Evolutionary conservation across 371 early-diverging fungal genomes (phyloP).

Genomic region (Conidiobolus incongruus): DNA sequence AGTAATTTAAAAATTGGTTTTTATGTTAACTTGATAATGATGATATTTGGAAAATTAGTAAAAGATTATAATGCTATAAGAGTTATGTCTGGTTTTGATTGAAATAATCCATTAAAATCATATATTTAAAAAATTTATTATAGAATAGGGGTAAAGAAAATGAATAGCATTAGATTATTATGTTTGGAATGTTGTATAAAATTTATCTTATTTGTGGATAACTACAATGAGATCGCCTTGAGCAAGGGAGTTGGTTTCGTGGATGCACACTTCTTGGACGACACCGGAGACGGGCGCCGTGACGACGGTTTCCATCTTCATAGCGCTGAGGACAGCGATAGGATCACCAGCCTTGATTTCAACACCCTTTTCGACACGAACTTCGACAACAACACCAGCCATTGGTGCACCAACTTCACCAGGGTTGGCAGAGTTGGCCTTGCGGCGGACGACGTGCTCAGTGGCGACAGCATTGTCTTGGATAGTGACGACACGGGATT

Average conservation of each 20-base stretch:
- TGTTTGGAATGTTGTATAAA: too few species aligned
- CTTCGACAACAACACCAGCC: constrained; percentile 82
- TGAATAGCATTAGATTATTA: too few species aligned
- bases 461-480: constrained; percentile 25
- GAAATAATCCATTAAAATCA: too few species aligned
- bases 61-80: too few species aligned
- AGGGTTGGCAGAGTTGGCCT: constrained; percentile 49
- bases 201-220: too few species aligned
- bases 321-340: constrained; percentile 71
- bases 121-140: too few species aligned
- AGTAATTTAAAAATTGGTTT: too few species aligned
- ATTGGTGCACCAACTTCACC: constrained; percentile 88
- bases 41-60: too few species aligned
- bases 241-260: constrained; percentile 49
- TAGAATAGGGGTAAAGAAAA: too few species aligned
- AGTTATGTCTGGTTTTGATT: too few species aligned
- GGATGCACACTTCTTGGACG: constrained; percentile 40
- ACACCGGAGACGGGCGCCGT: constrained; percentile 57
- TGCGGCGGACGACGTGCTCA: constrained; percentile 38
- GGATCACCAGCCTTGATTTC: constrained; percentile 74
- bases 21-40: too few species aligned
- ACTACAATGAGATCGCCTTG: constrained; percentile 59
- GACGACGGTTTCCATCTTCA: constrained; percentile 96
- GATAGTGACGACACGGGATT: constrained; percentile 64
- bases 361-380: constrained; percentile 56